A percentile compares a stretch with the other conserved stretches of the same genome.
Conservation (phyloP, 176 grass and related monocot genomes). For the Oryza brachyantha region DNA sequence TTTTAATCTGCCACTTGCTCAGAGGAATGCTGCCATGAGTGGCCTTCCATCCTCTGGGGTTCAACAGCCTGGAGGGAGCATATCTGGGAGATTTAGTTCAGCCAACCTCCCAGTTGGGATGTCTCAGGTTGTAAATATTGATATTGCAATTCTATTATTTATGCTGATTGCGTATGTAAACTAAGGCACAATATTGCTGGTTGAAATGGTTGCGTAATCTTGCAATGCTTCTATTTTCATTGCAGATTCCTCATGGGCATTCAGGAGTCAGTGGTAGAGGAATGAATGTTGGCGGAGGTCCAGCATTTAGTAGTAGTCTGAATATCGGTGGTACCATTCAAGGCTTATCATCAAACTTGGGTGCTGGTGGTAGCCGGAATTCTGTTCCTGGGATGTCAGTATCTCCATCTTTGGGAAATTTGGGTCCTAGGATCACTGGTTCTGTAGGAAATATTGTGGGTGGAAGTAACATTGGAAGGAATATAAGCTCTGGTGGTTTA, state of each 20-base stretch:
- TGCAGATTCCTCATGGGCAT: conserved; percentile 90
- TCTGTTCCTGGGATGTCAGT: conserved; percentile 75
- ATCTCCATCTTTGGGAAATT: conserved; percentile 74
- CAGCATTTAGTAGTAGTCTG: conserved; percentile 69
- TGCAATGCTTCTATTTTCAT: conserved; percentile 12
- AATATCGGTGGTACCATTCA: conserved; percentile 87
- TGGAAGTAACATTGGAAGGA: conserved; percentile 84
- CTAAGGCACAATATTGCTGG: conserved; percentile 8
- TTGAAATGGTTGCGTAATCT: conserved; percentile 9
- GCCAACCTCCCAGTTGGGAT: conserved; percentile 81
- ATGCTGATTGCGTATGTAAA: not conserved
- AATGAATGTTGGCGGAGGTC: conserved; percentile 73
- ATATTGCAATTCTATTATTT: conserved; percentile 1
- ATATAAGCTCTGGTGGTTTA: conserved; percentile 71
- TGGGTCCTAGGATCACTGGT: conserved; percentile 65
- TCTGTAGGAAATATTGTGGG: conserved; percentile 79
- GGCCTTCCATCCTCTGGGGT: conserved; percentile 76
- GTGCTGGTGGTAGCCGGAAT: conserved; percentile 61
- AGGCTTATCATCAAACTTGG: conserved; percentile 76
- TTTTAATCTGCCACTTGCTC: conserved; percentile 79
- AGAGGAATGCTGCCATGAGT: conserved; percentile 78
- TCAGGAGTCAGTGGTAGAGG: conserved; percentile 66
- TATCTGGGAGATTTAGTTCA: conserved; percentile 82
- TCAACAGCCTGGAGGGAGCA: conserved; percentile 82
- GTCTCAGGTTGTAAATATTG: conserved; percentile 66